phyloP scores from a whole-genome alignment of 148 eudicot genomes.

The Heliamphora exappendiculata region DNA sequence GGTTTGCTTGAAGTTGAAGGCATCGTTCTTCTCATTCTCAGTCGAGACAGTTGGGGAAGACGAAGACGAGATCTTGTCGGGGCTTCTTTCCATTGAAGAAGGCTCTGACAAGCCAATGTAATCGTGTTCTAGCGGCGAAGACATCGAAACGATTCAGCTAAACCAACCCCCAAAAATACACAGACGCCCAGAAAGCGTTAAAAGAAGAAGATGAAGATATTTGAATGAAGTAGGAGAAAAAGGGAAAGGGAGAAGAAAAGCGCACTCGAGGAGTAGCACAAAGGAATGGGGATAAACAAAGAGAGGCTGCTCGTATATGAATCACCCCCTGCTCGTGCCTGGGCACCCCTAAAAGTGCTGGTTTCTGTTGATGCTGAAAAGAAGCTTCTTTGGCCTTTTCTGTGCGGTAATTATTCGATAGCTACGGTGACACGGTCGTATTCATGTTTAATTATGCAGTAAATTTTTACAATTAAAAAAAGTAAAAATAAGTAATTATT shows the following conservation, averaged over 20 bases:
- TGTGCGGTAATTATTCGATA: no score
- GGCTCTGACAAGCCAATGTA: constrained; percentile 58
- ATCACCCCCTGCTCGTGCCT: no score
- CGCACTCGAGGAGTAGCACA: background rate
- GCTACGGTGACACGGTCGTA: no score
- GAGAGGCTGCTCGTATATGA: constrained; percentile 7
- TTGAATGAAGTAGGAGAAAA: background rate
- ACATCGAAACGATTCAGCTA: constrained; percentile 53
- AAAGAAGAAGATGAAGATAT: no score
- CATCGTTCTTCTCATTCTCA: constrained; percentile 23
- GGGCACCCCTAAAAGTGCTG: background rate
- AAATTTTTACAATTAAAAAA: no score
- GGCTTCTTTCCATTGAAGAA: constrained; percentile 39
- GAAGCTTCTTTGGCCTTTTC: constrained; percentile 38
- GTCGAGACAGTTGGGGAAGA: constrained; percentile 9
- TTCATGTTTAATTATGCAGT: no score
- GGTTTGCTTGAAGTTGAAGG: constrained; percentile 37
- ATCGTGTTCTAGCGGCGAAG: constrained; percentile 48
- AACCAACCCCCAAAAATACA: constrained; percentile 1
- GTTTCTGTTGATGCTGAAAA: constrained; percentile 29
- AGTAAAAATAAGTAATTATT: no score
- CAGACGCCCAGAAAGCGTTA: constrained; percentile 2
- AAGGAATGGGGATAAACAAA: background rate
- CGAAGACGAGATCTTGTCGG: constrained; percentile 21
- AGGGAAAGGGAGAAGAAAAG: constrained; percentile 1